Base-by-base conservation (phyloP, 2,329 filamentous ascomycete genomes). In the Cordyceps pruinosa region DNA sequence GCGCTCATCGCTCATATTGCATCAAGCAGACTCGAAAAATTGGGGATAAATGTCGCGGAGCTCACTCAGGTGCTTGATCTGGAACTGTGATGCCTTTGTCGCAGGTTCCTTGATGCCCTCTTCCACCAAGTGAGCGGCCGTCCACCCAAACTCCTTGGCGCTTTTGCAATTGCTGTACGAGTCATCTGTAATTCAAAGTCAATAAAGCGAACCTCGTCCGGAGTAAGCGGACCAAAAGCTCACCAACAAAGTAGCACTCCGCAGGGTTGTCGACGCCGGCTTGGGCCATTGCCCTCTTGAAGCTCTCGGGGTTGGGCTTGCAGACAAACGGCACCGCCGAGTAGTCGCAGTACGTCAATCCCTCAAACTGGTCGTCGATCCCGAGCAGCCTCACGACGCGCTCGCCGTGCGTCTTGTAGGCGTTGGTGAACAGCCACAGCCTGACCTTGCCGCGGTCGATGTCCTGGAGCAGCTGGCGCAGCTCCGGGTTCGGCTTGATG, bases 291-390 rank as follows among this genome's bases (percentile, higher is more conserved):
- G 89, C 94, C 73, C 94, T 96, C 37, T 81, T 81, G 69, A 85
- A 99, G 87, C 96, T 94, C 52, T 85, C 84, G 53, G 79, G 78
- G 57, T 88, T 81, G 3, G 94, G 94, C 71, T 99, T 99, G 76
- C 94, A 97, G 47, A 95, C 73, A 60, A 99, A 79, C 6, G 83
- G 87, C 42, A 83, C 75, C 17, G 81, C 74, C 12, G 77, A 80
- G 72, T 99, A 99, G 72, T 99, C 90, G 69, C 95, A 99, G 71
- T 85, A 99, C 0, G 94, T 99, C 60, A 97, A 84, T 8, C 94
- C 94, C 61, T 97, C 93, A 68, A 99, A 99, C 26, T 93, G 75
- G 68, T 96, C 90, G 2, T 95, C 91, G 25, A 99, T 77, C 2
- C 82, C 86, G 2, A 99, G 77, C 21, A 99, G 75, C 59, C 80